Base-by-base conservation (phyloP, 2,329 filamentous ascomycete species). In the Fusarium sp. region DNA sequence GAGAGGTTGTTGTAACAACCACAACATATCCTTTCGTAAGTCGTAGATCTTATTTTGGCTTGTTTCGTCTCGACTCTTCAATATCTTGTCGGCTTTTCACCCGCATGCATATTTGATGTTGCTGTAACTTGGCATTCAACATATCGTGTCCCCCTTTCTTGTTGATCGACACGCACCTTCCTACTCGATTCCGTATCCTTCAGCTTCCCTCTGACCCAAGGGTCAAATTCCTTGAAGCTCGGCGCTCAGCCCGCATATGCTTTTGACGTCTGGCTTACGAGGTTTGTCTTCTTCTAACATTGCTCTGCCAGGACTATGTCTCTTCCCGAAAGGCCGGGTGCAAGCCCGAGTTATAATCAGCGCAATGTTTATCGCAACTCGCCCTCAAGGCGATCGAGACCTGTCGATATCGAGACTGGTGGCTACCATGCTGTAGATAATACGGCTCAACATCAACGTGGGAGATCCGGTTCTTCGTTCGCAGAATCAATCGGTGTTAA, bases 401-500 rank as follows among this genome's bases (percentile, higher is more conserved):
- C 90, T 53, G 87, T 88, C 64, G 93, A 97, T 79, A 85, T 93
- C 77, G 94, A 97, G 80, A 85, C 91, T 41, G 91, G 89, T 61
- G 82, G 83, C 54, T 88, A 87, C 74, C 83, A 81, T 65, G 82
- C 85, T 61, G 83, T 85, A 65, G 77, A 74, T 54, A 82, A 75
- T 77, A 79, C 70, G 77, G 81, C 70, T 78, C 83, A 77, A 80
- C 87, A 89, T 83, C 82, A 86, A 78, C 88, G 88, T 84, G 87
- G 85, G 81, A 86, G 83, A 73, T 91, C 90, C 71, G 85, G 83
- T 75, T 86, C 86, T 70, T 91, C 89, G 45, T 89, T 88, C 78
- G 84, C 87, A 77, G 89, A 91, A 62, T 90, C 89, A 45, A 85
- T 88, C 75, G 85, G 85, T 80, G 84, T 87, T 82, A 88, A 89